Evolutionary conservation across 1,284 basidiomycete species (phyloP), one percentile per base, ranked within the genome.

Genomic region (Pyrrhoderma noxium): DNA sequence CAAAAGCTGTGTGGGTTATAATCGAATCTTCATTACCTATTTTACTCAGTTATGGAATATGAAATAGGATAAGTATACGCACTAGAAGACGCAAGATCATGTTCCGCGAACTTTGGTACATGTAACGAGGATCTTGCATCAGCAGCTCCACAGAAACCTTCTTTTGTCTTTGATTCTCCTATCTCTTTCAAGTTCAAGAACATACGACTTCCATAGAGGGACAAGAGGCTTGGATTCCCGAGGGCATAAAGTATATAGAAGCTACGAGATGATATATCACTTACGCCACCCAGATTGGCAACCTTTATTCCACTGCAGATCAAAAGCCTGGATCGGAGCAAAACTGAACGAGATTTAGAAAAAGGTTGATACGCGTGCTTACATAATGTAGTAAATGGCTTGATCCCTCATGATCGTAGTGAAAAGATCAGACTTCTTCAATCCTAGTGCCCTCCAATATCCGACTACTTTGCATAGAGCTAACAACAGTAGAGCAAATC

Each of bases 351-450:
- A n/a, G n/a, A n/a, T n/a, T n/a, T n/a, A n/a, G n/a, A n/a, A n/a
- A n/a, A n/a, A n/a, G n/a, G n/a, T n/a, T n/a, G n/a, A n/a, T n/a
- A n/a, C n/a, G n/a, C n/a, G n/a, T n/a, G 25, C 36, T 27, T 41
- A 52, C 50, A 47, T 25, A 31, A 46, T 16, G 16, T 40, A 52
- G 25, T 52, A 47, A 7, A 39, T 16, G n/a, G 34, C 31, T 41
- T 52, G 50, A 40, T 52, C 50, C 23, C 18, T 16, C 4, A 52
- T 21, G n/a, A 52, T 43, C 13, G 47, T 45, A 11, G 45, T 46
- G 7, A 52, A 35, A 23, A 52, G 50, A 23, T 5, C 34, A 22
- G 39, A 40, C 2, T 38, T 45, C 14, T 34, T 25, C 18, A 52
- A n/a, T 16, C 9, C 16, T 16, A 11, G 9, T 27, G 21, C 34